Conservation (phyloP, 176 grass and related monocot genomes). For the Oropetium thomaeum region DNA sequence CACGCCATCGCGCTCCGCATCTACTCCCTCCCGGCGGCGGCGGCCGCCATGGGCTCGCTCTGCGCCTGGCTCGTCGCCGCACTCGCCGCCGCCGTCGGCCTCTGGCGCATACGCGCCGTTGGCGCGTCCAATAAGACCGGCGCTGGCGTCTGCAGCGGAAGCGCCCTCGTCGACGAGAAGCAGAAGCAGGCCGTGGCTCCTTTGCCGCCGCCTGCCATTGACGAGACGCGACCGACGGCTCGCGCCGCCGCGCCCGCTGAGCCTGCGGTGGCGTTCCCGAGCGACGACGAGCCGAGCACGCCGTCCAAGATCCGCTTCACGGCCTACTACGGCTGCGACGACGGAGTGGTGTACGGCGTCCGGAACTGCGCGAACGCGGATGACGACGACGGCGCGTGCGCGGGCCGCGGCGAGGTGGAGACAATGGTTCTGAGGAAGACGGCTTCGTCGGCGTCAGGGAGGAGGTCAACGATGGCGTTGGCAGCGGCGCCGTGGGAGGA, state of each 20-base stretch:
- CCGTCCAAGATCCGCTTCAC: slow-evolving; percentile 57
- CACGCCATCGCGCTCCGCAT: slow-evolving; percentile 43
- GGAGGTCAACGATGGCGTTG: neutral
- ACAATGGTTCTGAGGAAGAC: slow-evolving; percentile 9
- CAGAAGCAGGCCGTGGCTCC: neutral
- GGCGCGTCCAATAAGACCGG: slow-evolving; percentile 7
- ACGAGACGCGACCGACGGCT: neutral
- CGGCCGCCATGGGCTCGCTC: slow-evolving; percentile 26
- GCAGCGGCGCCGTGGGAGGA: slow-evolving; percentile 30
- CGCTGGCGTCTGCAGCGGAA: neutral
- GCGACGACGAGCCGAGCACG: slow-evolving; percentile 21
- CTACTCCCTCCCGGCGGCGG: slow-evolving; percentile 39
- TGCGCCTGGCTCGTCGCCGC: slow-evolving; percentile 52
- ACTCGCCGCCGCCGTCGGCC: slow-evolving; percentile 47
- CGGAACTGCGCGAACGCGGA: neutral
- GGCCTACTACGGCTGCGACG: slow-evolving; percentile 46
- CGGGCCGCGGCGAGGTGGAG: neutral
- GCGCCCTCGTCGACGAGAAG: neutral
- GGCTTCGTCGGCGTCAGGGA: neutral
- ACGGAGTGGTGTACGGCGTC: slow-evolving; percentile 15
- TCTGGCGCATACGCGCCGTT: slow-evolving; percentile 55
- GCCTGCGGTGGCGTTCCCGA: neutral
- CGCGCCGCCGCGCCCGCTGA: neutral
- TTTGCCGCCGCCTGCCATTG: neutral
- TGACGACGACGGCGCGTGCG: neutral